Evolutionary conservation across 2,329 filamentous ascomycete genomes (phyloP).

Genomic region (Tolypocladium ophioglossoides): DNA sequence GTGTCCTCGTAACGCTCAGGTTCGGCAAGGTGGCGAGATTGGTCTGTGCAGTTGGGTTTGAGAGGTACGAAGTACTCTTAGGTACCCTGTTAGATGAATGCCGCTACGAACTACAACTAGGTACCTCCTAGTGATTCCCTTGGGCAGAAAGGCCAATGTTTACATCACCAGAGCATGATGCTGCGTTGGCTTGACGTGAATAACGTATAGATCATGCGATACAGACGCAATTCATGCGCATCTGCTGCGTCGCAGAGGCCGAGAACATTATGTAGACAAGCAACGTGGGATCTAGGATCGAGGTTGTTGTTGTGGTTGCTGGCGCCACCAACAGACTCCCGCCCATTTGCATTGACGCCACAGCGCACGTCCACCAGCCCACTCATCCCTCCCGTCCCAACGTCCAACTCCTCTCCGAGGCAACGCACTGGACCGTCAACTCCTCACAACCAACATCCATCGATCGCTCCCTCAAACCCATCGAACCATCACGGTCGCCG

Average conservation of each 20-base stretch:
- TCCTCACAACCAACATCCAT: not conserved
- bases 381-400: not conserved
- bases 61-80: not conserved
- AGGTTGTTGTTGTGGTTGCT: not conserved
- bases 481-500: not conserved
- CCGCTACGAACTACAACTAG: not conserved
- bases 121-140: not conserved
- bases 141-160: not conserved
- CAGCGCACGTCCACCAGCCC: not conserved
- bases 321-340: not conserved
- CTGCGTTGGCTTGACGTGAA: not conserved
- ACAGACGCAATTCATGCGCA: not conserved
- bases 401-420: not conserved
- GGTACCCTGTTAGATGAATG: not conserved
- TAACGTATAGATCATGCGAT: not conserved
- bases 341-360: not conserved
- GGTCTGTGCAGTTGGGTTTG: not conserved
- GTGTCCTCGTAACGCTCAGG: not conserved
- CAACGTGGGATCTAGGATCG: not conserved
- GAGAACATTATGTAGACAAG: too few species aligned
- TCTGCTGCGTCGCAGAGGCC: not conserved
- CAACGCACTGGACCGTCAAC: slow-evolving; percentile 4
- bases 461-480: not conserved
- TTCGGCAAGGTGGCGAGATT: not conserved
- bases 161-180: not conserved